Evolutionary conservation across 1,284 basidiomycete genomes (phyloP), one percentile per base, ranked within the genome.

Genomic region (Coriolopsis trogii): DNA sequence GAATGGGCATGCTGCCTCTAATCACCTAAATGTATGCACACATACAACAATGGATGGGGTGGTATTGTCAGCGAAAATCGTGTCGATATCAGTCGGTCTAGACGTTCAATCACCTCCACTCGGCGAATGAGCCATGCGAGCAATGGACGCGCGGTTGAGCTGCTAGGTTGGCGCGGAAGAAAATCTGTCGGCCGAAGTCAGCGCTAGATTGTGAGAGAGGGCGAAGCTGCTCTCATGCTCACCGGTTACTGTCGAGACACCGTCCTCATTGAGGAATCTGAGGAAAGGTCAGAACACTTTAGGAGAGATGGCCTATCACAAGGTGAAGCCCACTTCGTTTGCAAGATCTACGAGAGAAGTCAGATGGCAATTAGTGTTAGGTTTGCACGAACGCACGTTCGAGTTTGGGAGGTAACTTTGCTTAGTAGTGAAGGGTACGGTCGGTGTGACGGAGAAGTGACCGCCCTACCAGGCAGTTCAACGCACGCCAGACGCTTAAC

Each of bases 321-420:
- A 7, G 28, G 13, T 29, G 28, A 29, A 7, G 47, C 56, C 12
- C 65, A 79, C 79, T 94, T 95, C 31, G 92, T 93, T 75, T 89
- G 87, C 6, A 95, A 74, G 30, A 88, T 77, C 84, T 86, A 53
- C 41, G 15, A 25, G 33, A n/a, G 30, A 31, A 6, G 16, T 4
- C 30, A 12, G 30, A 6, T 12, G 6, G 10, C 10, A 12, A 15
- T 12, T 12, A 12, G 30, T 16, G 5, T 31, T 6, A 31, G 28
- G 30, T 16, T 6, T 31, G n/a, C n/a, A n/a, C 10, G 37, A 23
- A 66, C 76, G 41, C 55, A 94, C 86, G 70, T 95, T 95, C 6
- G 91, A 92, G 62, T 86, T 92, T 0, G 93, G 91, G 18, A 91
- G 76, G 65, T 95, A 95, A 58, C 87, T 89, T 67, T 95, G 93